Evolutionary conservation across 768 basidiomycete genomes (phyloP).

Genomic region (Collybia nuda): DNA sequence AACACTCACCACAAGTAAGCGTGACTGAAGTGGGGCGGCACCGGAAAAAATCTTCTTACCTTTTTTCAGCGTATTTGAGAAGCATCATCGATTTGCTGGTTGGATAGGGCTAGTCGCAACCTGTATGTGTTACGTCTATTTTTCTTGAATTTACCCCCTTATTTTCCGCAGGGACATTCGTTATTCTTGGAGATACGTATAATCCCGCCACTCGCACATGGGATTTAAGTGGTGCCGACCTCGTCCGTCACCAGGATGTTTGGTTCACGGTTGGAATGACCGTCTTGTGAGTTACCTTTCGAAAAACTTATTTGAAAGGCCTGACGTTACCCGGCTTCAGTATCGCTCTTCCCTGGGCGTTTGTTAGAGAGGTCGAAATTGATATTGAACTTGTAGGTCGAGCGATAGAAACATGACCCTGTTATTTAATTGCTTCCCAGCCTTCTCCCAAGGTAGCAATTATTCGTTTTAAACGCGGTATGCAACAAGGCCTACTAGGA

Average conservation of each 20-base stretch:
- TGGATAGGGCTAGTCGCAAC: conserved; percentile 62
- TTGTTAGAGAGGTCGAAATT: conserved; percentile 68
- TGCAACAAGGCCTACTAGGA: conserved; percentile 80
- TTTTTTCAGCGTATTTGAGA: conserved; percentile 64
- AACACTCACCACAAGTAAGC: conserved; percentile 80
- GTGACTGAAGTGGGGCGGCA: background rate
- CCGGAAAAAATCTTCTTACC: conserved; percentile 2
- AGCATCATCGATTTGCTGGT: conserved; percentile 77
- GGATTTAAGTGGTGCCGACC: conserved; percentile 50
- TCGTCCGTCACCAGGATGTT: conserved; percentile 72
- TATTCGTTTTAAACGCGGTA: conserved; percentile 77
- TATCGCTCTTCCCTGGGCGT: conserved; percentile 74
- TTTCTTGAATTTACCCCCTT: background rate
- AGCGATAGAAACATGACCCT: background rate
- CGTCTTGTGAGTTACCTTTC: conserved; percentile 49
- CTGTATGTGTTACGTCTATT: conserved; percentile 25
- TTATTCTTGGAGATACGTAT: conserved; percentile 66
- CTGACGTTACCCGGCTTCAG: conserved; percentile 28
- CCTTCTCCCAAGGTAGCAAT: conserved; percentile 80
- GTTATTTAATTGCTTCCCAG: conserved; percentile 30
- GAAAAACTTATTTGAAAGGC: too few relatives aligned
- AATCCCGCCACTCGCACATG: conserved; percentile 54
- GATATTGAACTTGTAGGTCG: conserved; percentile 71
- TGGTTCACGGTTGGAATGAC: conserved; percentile 79
- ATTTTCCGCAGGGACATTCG: conserved; percentile 51